phyloP scores from a whole-genome alignment of 1,284 basidiomycete species.

The Fomes fomentarius region DNA sequence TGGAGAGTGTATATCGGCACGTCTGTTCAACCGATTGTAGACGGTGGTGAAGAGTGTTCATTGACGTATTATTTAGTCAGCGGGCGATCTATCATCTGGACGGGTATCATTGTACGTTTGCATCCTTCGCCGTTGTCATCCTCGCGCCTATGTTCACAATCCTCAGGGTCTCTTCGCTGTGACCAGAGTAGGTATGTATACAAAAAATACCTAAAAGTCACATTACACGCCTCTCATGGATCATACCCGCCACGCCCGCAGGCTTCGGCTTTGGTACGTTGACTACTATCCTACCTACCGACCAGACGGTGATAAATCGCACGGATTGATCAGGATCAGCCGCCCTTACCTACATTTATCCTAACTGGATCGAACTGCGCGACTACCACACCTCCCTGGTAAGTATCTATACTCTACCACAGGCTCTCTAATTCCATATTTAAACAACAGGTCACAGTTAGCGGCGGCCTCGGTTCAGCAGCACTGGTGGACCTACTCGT shows the following conservation, averaged over 20 bases:
- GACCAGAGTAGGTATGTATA: slow-evolving; percentile 16
- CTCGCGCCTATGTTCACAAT: background rate
- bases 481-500: slow-evolving; percentile 23
- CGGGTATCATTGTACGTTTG: slow-evolving; percentile 14
- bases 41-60: background rate
- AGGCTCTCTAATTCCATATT: background rate
- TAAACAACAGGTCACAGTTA: slow-evolving; percentile 14
- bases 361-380: slow-evolving; percentile 15
- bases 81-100: slow-evolving; percentile 12
- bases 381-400: slow-evolving; percentile 14
- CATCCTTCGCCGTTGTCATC: too few species aligned
- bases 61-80: slow-evolving; percentile 10
- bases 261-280: slow-evolving; percentile 20
- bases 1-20: slow-evolving; percentile 23
- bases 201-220: too few species aligned
- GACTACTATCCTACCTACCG: background rate
- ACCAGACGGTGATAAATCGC: background rate
- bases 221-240: too few species aligned
- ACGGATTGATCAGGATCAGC: slow-evolving; percentile 8
- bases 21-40: background rate
- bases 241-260: too few species aligned
- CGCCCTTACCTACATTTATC: slow-evolving; percentile 15
- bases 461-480: slow-evolving; percentile 23
- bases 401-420: too few species aligned
- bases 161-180: slow-evolving; percentile 18